These are phyloP conservation scores for Scutellaria barbata DNA, from an alignment of 257 asterid species.

Conservation along the genomic window DNA sequence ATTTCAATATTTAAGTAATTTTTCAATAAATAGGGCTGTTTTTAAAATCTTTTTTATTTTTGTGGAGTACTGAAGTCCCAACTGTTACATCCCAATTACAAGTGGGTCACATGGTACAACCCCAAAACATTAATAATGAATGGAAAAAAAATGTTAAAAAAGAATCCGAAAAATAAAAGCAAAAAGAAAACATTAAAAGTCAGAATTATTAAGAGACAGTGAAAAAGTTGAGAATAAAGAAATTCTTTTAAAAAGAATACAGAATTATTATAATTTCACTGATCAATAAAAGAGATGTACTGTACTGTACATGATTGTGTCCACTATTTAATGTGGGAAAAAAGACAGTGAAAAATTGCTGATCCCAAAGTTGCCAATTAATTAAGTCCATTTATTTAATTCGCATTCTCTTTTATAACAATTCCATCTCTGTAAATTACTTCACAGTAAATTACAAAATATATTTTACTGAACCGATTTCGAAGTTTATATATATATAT, in stretches of 20 bases:
- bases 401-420: no score
- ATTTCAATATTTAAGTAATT: no score
- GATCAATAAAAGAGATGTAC: constrained; percentile 15
- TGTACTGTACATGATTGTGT: constrained; percentile 39
- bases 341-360: constrained; percentile 31
- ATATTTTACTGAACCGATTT: no score
- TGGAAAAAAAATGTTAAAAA: constrained; percentile 28
- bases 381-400: not conserved
- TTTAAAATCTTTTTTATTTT: not conserved
- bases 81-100: constrained; percentile 26
- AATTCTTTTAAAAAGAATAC: not conserved
- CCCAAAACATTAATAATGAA: constrained; percentile 24
- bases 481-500: no score
- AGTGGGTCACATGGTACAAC: constrained; percentile 41
- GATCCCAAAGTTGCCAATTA: constrained; percentile 38
- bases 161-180: not conserved
- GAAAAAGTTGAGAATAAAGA: constrained; percentile 35
- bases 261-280: constrained; percentile 25
- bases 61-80: constrained; percentile 33
- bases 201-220: constrained; percentile 20
- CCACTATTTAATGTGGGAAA: constrained; percentile 37
- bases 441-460: no score
- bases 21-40: no score
- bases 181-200: constrained; percentile 8
- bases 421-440: no score